Conservation (phyloP, 768 basidiomycete species). For the Pisolithus orientalis region DNA sequence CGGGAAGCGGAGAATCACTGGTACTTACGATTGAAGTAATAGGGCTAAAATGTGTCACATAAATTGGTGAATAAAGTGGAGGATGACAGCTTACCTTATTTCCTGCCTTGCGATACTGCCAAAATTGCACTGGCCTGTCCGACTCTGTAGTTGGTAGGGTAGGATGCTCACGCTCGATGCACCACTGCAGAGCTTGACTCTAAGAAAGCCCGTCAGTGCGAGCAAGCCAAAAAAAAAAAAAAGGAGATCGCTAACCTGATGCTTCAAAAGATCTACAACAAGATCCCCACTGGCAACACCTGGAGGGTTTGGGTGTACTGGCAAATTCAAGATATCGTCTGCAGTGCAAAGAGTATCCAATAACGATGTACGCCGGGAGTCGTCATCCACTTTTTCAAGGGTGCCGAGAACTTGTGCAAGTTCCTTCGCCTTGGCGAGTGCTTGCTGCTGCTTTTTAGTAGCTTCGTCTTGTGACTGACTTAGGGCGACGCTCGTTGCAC, state of each 20-base stretch:
- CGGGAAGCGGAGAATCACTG: neutral
- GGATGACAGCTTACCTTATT: slow-evolving; percentile 40
- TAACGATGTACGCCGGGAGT: slow-evolving; percentile 61
- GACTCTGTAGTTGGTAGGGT: slow-evolving; percentile 55
- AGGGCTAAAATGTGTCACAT: slow-evolving; percentile 31
- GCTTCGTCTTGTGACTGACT: slow-evolving; percentile 32
- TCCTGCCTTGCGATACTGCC: slow-evolving; percentile 60
- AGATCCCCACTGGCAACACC: slow-evolving; percentile 60
- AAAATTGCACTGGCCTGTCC: slow-evolving; percentile 84
- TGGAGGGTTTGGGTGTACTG: slow-evolving; percentile 67
- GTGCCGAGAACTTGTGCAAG: slow-evolving; percentile 56
- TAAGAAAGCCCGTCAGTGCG: slow-evolving; percentile 20
- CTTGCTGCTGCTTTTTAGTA: slow-evolving; percentile 32
- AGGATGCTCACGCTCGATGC: slow-evolving; percentile 75
- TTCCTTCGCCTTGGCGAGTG: slow-evolving; percentile 56
- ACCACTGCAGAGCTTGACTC: slow-evolving; percentile 86
- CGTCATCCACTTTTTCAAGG: slow-evolving; percentile 75
- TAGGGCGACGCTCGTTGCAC: slow-evolving; percentile 7
- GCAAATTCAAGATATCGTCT: slow-evolving; percentile 68
- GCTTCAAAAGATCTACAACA: slow-evolving; percentile 68
- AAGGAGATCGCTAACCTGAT: slow-evolving; percentile 50
- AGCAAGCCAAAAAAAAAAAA: neutral
- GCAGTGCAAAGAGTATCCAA: slow-evolving; percentile 62
- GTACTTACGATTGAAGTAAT: slow-evolving; percentile 62
- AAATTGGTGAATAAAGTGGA: neutral